Evolutionary conservation across 2,329 filamentous ascomycete genomes (phyloP).

Genomic region (Ophiostoma pallidulum): DNA sequence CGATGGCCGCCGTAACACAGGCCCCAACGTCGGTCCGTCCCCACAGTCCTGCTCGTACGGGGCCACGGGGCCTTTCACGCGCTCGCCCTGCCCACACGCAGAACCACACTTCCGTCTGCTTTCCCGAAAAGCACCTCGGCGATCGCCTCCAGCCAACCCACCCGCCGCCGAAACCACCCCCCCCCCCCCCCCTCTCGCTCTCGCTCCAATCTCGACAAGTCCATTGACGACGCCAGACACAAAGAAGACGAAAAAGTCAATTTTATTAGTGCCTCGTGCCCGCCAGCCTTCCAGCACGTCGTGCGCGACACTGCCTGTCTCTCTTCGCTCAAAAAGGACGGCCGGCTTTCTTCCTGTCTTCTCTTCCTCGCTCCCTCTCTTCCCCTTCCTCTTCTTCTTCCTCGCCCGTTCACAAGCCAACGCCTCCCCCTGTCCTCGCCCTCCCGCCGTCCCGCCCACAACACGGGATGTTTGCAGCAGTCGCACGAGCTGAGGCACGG

Average conservation of each 20-base stretch:
- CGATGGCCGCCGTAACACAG: too few relatives aligned
- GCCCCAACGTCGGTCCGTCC: too few relatives aligned
- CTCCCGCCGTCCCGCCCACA: not conserved
- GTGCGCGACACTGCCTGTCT: not conserved
- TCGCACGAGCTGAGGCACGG: slow-evolving; percentile 28
- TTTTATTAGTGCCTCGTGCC: slow-evolving; percentile 4
- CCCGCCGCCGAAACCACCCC: slow-evolving; percentile 2
- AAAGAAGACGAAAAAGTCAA: not conserved
- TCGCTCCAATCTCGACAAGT: too few relatives aligned
- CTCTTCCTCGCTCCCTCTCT: not conserved
- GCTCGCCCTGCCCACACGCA: not conserved
- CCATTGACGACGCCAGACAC: not conserved
- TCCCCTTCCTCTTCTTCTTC: not conserved
- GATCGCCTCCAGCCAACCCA: slow-evolving; percentile 5
- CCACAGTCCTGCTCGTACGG: too few relatives aligned
- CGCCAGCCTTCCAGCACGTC: not conserved
- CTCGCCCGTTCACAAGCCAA: not conserved
- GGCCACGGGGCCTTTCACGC: slow-evolving; percentile 7
- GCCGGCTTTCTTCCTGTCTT: not conserved
- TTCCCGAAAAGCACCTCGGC: slow-evolving; percentile 18
- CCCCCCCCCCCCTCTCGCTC: too few relatives aligned
- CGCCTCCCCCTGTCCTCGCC: not conserved
- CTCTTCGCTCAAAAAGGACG: too few relatives aligned
- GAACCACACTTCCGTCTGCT: not conserved
- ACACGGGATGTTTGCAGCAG: slow-evolving; percentile 27